phyloP scores from a whole-genome alignment of 2,329 filamentous ascomycete genomes.

The Monilinia polystroma region DNA sequence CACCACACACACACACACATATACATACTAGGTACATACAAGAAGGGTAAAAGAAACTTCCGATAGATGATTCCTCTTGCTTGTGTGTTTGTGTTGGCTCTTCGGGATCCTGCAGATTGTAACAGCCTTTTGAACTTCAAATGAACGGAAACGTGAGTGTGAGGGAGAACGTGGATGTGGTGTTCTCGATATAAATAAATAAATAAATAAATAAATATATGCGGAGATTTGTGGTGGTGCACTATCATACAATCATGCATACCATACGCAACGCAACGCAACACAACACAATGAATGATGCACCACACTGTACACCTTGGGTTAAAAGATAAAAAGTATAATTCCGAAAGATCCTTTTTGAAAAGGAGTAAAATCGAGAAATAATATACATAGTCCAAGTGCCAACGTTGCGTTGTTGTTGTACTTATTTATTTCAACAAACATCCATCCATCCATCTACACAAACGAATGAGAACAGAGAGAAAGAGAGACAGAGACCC shows the following conservation, averaged over 20 bases:
- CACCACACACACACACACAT: background rate
- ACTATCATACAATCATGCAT: constrained; percentile 5
- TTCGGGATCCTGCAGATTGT: constrained; percentile 24
- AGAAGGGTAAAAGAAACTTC: background rate
- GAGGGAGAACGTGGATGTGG: constrained; percentile 1
- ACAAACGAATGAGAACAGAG: constrained; percentile 4
- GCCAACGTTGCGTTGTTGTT: too few relatives aligned
- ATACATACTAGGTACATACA: too few relatives aligned
- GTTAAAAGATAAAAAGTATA: background rate
- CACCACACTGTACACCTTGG: background rate
- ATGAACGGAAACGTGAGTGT: background rate
- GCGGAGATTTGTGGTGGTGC: constrained; percentile 13
- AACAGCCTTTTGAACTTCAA: constrained; percentile 3
- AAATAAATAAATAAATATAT: background rate
- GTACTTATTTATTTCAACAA: background rate
- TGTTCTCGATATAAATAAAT: background rate
- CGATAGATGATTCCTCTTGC: background rate
- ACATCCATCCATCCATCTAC: background rate
- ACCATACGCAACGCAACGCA: background rate
- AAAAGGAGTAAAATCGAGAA: too few relatives aligned
- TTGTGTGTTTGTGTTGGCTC: constrained; percentile 20
- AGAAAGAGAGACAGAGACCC: background rate
- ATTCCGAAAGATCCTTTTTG: background rate
- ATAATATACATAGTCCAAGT: background rate
- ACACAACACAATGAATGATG: too few relatives aligned